Conservation (phyloP, 1,284 basidiomycete genomes). For the Boletus mariae region DNA sequence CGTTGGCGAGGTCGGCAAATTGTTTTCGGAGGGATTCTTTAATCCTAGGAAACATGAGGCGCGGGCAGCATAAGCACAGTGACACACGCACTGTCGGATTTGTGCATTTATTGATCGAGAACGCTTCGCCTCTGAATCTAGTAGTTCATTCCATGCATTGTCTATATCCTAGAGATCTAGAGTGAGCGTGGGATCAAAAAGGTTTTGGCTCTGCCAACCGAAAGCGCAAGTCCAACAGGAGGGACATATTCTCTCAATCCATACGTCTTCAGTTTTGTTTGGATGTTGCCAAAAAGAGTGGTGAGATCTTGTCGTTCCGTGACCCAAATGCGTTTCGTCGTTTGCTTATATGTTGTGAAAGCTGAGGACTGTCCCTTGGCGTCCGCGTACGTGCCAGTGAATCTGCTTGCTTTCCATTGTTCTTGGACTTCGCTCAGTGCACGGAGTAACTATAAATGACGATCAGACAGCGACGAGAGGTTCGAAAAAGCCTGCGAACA, state of each 20-base stretch:
- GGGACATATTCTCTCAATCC: slow-evolving; percentile 81
- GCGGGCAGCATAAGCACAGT: not conserved
- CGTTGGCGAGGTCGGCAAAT: slow-evolving; percentile 83
- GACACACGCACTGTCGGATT: slow-evolving; percentile 74
- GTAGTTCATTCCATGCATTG: slow-evolving; percentile 69
- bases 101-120: slow-evolving; percentile 87
- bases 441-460: slow-evolving; percentile 52
- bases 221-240: slow-evolving; percentile 62
- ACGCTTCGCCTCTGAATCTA: slow-evolving; percentile 73
- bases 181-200: slow-evolving; percentile 9
- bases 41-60: slow-evolving; percentile 53
- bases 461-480: slow-evolving; percentile 8
- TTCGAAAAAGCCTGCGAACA: slow-evolving; percentile 39
- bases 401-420: slow-evolving; percentile 60
- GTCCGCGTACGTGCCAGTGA: slow-evolving; percentile 75
- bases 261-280: slow-evolving; percentile 93
- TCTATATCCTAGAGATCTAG: slow-evolving; percentile 63
- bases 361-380: slow-evolving; percentile 74
- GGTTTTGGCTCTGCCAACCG: slow-evolving; percentile 37
- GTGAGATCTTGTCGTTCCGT: slow-evolving; percentile 87
- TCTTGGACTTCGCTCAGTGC: slow-evolving; percentile 62
- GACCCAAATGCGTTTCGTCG: slow-evolving; percentile 84
- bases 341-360: slow-evolving; percentile 84
- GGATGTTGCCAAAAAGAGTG: slow-evolving; percentile 89
- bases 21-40: slow-evolving; percentile 83